These are phyloP conservation scores for Nothophoma quercina DNA, from an alignment of 2,329 filamentous ascomycete species.

Conservation along the genomic window DNA sequence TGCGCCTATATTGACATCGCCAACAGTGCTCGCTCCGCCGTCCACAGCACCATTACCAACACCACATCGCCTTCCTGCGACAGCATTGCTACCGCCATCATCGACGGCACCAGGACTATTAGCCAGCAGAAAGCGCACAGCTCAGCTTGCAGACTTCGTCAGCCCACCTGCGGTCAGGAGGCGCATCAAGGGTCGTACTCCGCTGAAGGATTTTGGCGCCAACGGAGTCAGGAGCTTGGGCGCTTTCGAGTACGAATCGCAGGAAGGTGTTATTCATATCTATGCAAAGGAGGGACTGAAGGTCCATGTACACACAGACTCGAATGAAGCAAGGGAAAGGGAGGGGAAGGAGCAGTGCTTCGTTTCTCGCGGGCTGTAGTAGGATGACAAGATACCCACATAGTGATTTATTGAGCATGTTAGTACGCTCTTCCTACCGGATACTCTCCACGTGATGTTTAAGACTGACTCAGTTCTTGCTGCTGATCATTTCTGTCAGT, in stretches of 20 bases:
- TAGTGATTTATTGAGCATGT: too few relatives aligned
- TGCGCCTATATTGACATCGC: background rate
- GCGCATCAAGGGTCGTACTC: background rate
- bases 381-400: too few relatives aligned
- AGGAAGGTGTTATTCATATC: background rate
- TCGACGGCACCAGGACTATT: background rate
- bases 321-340: too few relatives aligned
- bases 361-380: too few relatives aligned
- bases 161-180: constrained; percentile 1
- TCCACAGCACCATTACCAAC: constrained; percentile 6
- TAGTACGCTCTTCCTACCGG: too few relatives aligned
- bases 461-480: too few relatives aligned
- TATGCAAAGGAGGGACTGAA: background rate
- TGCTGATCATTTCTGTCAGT: too few relatives aligned
- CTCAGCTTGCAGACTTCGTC: background rate
- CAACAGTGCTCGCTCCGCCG: background rate
- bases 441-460: too few relatives aligned
- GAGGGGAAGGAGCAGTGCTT: too few relatives aligned
- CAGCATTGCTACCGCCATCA: background rate
- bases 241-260: background rate
- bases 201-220: background rate
- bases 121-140: background rate
- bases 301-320: background rate
- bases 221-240: background rate
- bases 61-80: background rate